Evolutionary conservation across 2,329 filamentous ascomycete species (phyloP).

Genomic region (Pleurostoma richardsiae): DNA sequence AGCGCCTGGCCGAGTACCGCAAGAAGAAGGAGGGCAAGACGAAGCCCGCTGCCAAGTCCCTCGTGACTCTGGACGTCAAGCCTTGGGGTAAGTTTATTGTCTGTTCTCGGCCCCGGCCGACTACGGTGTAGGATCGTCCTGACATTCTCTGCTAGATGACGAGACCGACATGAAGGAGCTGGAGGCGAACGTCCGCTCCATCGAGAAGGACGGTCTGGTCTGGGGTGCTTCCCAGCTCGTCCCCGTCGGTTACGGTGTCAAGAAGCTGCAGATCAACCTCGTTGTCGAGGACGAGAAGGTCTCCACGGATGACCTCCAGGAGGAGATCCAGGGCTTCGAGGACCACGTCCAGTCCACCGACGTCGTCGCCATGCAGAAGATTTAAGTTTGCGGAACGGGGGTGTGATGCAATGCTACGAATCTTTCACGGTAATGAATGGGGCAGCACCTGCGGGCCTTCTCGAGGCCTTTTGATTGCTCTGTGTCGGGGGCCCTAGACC

Average conservation of each 20-base stretch:
- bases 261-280: slow-evolving; percentile 98
- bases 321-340: slow-evolving; percentile 76
- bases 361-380: slow-evolving; percentile 85
- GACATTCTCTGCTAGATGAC: slow-evolving; percentile 54
- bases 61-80: slow-evolving; percentile 95
- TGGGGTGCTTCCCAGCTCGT: slow-evolving; percentile 93
- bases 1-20: slow-evolving; percentile 87
- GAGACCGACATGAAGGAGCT: slow-evolving; percentile 88
- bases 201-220: slow-evolving; percentile 89
- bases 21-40: slow-evolving; percentile 95
- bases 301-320: slow-evolving; percentile 79
- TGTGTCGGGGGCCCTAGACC: too few relatives aligned
- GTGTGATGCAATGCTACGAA: too few relatives aligned
- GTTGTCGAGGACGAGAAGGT: slow-evolving; percentile 98
- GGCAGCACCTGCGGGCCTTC: too few relatives aligned
- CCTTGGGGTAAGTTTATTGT: slow-evolving; percentile 77
- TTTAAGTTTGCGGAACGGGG: slow-evolving; percentile 48
- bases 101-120: not conserved
- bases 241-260: slow-evolving; percentile 93
- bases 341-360: slow-evolving; percentile 96
- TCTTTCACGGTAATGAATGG: too few relatives aligned
- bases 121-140: too few relatives aligned
- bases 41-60: slow-evolving; percentile 91
- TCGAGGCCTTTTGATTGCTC: too few relatives aligned
- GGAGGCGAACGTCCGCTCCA: slow-evolving; percentile 73